Conservation (phyloP, 805 yeast species). For the Teunomyces lycoperdinae region DNA sequence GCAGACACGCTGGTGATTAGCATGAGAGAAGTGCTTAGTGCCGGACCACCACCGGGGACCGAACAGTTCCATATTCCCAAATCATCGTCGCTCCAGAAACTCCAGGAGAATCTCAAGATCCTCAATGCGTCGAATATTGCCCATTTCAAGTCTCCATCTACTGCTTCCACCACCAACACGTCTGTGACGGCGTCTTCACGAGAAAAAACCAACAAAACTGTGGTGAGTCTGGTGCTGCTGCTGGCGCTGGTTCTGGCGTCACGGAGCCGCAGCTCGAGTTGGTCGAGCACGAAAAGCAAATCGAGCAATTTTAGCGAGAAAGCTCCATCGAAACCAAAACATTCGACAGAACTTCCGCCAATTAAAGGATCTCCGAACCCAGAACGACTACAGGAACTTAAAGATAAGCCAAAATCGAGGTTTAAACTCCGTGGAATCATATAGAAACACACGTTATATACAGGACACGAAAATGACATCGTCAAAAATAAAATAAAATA, state of each 20-base stretch:
- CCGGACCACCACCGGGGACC: conserved; percentile 21
- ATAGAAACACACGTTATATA: background rate
- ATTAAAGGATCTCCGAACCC: conserved; percentile 14
- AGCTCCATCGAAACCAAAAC: background rate
- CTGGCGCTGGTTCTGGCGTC: background rate
- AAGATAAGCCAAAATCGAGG: conserved; percentile 11
- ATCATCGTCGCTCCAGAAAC: conserved; percentile 29
- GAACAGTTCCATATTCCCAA: conserved; percentile 8
- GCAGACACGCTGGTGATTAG: conserved; percentile 22
- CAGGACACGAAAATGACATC: background rate
- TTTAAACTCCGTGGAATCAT: conserved; percentile 4
- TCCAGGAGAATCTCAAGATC: conserved; percentile 21
- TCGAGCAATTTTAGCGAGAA: conserved; percentile 7
- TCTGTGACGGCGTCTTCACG: conserved; percentile 4
- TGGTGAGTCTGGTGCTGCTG: conserved; percentile 4
- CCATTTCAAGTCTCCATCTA: conserved; percentile 20
- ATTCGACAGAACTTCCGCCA: conserved; percentile 6
- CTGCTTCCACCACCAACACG: conserved; percentile 14
- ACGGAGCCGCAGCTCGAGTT: background rate
- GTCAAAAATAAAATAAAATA: background rate
- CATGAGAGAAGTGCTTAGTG: conserved; percentile 21
- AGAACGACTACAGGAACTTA: conserved; percentile 5
- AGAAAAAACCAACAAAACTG: background rate
- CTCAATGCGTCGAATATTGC: conserved; percentile 7
- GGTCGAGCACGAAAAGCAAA: conserved; percentile 6